These are phyloP conservation scores for Penicillium robsamsonii DNA, from an alignment of 495 filamentous ascomycete genomes.

Conservation along the genomic window DNA sequence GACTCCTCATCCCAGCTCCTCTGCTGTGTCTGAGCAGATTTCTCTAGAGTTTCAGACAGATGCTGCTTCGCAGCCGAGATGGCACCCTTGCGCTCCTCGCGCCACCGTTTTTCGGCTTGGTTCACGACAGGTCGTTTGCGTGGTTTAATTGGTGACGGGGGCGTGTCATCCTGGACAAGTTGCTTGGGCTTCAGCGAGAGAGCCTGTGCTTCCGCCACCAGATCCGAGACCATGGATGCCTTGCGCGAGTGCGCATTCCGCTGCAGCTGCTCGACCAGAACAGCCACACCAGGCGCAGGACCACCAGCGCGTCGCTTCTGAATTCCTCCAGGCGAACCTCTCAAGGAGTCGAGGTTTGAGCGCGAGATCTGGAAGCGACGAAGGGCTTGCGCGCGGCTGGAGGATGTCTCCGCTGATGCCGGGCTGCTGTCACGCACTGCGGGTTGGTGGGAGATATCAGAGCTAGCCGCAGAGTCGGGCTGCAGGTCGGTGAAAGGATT, in stretches of 20 bases:
- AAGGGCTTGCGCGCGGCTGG: conserved; percentile 24
- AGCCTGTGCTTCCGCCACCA: conserved; percentile 26
- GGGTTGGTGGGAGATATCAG: neutral
- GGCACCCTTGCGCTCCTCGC: conserved; percentile 37
- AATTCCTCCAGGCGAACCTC: conserved; percentile 32
- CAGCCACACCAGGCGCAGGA: conserved; percentile 31
- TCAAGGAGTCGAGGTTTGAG: conserved; percentile 26
- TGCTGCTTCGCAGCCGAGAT: conserved; percentile 43
- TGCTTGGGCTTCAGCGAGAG: neutral
- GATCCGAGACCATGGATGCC: conserved; percentile 39
- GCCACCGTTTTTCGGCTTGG: conserved; percentile 44
- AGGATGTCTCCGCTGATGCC: conserved; percentile 14
- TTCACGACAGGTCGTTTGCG: conserved; percentile 47
- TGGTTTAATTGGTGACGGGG: conserved; percentile 16
- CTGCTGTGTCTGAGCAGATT: conserved; percentile 31
- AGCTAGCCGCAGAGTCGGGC: neutral
- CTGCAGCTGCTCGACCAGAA: conserved; percentile 44
- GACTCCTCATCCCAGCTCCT: conserved; percentile 46
- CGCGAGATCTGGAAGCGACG: conserved; percentile 47
- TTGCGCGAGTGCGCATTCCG: conserved; percentile 41
- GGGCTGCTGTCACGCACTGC: neutral
- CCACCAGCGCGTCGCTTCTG: conserved; percentile 39
- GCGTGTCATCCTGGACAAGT: neutral
- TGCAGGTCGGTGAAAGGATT: conserved; percentile 5
- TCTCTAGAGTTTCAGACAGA: conserved; percentile 36